Evolutionary conservation across 2,329 filamentous ascomycete genomes (phyloP), one percentile per base, ranked within the genome.

Genomic region (Colletotrichum euphorbiae): DNA sequence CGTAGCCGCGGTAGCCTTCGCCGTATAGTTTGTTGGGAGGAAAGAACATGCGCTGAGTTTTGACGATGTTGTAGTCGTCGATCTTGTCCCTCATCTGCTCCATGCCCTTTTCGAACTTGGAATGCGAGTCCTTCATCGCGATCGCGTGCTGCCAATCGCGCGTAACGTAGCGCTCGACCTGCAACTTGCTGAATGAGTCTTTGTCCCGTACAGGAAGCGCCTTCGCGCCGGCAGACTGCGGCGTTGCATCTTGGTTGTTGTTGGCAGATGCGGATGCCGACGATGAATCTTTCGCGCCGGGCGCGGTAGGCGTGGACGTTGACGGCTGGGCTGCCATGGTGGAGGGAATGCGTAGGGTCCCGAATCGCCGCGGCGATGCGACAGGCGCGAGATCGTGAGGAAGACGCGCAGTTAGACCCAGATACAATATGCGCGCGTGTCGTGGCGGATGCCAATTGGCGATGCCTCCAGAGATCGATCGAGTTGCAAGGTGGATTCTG

Each of bases 1-100:
- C 95, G 76, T 91, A 97, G 50, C 94, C 95, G 76, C 88, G 90
- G 77, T 97, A 99, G 62, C 96, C 96, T 73, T 84, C 88, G 79
- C 84, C 91, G 80, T 84, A 93, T 69, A 89, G 83, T 72, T 82
- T 85, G 72, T 81, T 83, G 1, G 87, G 82, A 3, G 86, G 84
- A 65, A 88, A 90, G 76, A 80, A 86, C 52, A 80, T 80, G 68
- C 86, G 84, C 8, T 87, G 83, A 70, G 78, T 82, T 69, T 85
- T 83, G 51, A 93, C 76, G 55, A 84, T 79, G 67, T 88, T 84
- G 82, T 95, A 93, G 76, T 93, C 90, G 69, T 90, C 86, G 67
- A 89, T 86, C 79, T 91, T 90, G 56, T 87, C 83, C 71, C 87
- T 87, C 80, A 90, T 91, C 72, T 88, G 83, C 72, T 85, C 84